A percentile compares a stretch with the other conserved stretches of the same genome.
Evolutionary conservation across 495 filamentous ascomycete genomes (phyloP).

Genomic region (Hyphodiscus hymeniophilus): DNA sequence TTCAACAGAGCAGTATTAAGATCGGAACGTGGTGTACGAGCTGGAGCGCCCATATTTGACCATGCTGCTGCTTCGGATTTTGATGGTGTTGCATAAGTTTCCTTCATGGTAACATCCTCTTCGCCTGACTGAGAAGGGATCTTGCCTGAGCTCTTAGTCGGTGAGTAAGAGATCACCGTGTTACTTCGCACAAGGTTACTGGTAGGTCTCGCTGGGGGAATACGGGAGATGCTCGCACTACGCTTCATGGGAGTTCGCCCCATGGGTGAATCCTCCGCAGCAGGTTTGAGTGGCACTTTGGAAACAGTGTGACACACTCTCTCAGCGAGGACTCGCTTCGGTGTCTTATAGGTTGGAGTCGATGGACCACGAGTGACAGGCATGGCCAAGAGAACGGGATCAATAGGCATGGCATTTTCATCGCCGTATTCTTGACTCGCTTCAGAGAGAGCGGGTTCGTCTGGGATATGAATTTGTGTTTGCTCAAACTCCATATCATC

Average conservation of each 20-base stretch:
- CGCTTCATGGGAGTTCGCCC: constrained; percentile 19
- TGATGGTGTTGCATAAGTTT: constrained; percentile 11
- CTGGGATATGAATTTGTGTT: neutral
- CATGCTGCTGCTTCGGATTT: constrained; percentile 24
- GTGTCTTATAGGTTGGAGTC: constrained; percentile 7
- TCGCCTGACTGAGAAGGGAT: neutral
- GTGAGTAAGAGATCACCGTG: constrained; percentile 36
- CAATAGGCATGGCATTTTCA: constrained; percentile 49
- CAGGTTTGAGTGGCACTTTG: constrained; percentile 67
- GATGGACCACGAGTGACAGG: neutral
- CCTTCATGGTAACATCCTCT: constrained; percentile 19
- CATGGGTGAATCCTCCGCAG: constrained; percentile 42
- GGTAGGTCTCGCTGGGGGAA: constrained; percentile 27
- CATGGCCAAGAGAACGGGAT: constrained; percentile 33
- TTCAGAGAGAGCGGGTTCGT: constrained; percentile 35
- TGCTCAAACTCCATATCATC: neutral
- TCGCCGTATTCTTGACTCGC: constrained; percentile 56
- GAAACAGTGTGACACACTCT: constrained; percentile 59
- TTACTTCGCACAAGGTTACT: constrained; percentile 27
- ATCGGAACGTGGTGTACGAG: constrained; percentile 43
- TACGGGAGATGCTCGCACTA: constrained; percentile 41
- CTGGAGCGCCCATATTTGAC: constrained; percentile 46
- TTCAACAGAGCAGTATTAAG: constrained; percentile 45
- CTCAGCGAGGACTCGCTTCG: constrained; percentile 21
- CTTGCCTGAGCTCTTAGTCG: constrained; percentile 26